Base-by-base conservation (phyloP, 2,329 filamentous ascomycete species). In the Aspergillus pseudotamarii region DNA sequence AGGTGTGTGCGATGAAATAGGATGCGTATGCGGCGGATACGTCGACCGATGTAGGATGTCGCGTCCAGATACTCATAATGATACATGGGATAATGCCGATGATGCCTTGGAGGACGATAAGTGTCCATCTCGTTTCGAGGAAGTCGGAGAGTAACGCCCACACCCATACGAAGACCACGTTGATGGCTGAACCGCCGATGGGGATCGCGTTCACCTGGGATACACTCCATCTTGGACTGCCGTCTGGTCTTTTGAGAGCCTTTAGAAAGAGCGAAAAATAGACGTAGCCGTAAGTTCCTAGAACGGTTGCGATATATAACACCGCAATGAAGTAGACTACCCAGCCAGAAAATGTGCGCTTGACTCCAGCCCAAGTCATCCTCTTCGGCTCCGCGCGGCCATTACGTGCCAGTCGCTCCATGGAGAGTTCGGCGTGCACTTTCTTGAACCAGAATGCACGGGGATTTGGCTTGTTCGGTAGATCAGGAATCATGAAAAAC, bases 401-500 rank as follows among this genome's bases (percentile, higher is more conserved):
- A 2, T 54, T 54, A 2, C 51, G 51, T 1, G 51, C 51, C 6
- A 54, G 30, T 36, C 51, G 30, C 11, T 54, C 51, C 51, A 54
- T 54, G 30, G 51, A 54, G 12, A 54, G 51, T 28, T 54, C 51
- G 30, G 51, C 51, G 1, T 54, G 51, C 10, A 54, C 51, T 23
- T 36, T 54, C 51, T 54, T 54, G 5, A 54, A 54, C 51, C 51
- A 54, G n/a, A 36, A 54, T 6, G 51, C 51, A 23, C 51, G 51
- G 19, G 51, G 51, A 10, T 54, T 54, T 11, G 51, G 51, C 66
- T 66, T 72, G 53, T 75, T 82, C 59, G 78, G 78, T 4, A 76
- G 71, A 59, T 80, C 78, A 2, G 77, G 77, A 14, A 79, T 69
- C 72, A 78, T 77, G 63, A 77, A 71, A 53, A 77, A 75, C 0